A percentile compares a stretch with the other conserved stretches of the same genome.
Evolutionary conservation across 1,284 basidiomycete genomes (phyloP).

Genomic region (Rhodotorula sp.): DNA sequence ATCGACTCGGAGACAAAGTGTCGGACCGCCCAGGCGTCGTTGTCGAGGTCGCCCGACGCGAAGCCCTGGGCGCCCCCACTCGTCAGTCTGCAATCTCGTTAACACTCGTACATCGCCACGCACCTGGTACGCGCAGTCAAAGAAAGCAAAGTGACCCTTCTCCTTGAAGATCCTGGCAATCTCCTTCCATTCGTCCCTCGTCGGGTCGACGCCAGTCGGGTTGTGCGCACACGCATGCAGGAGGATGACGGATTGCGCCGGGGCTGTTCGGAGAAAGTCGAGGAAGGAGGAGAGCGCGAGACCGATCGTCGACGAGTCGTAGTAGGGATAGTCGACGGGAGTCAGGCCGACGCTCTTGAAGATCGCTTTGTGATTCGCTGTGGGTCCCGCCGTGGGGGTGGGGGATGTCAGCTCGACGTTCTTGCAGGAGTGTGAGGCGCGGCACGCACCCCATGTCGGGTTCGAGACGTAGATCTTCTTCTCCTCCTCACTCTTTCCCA

Average conservation of each 20-base stretch:
- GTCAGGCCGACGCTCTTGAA: constrained; percentile 78
- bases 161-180: constrained; percentile 72
- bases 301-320: constrained; percentile 83
- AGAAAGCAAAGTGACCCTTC: constrained; percentile 84
- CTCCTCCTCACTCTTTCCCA: constrained; percentile 51
- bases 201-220: constrained; percentile 94
- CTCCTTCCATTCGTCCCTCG: constrained; percentile 78
- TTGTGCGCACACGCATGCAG: constrained; percentile 87
- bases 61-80: constrained; percentile 41
- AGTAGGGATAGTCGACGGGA: constrained; percentile 81
- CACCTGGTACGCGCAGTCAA: constrained; percentile 96
- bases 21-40: constrained; percentile 91
- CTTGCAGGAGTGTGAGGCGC: not conserved
- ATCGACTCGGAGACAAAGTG: constrained; percentile 76
- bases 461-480: constrained; percentile 77
- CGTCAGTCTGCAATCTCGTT: not conserved
- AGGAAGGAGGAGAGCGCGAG: constrained; percentile 78
- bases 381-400: not conserved
- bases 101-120: constrained; percentile 48
- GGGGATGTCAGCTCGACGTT: not conserved
- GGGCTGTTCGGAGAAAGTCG: constrained; percentile 62
- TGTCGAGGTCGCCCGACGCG: constrained; percentile 80
- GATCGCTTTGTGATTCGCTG: constrained; percentile 88
- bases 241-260: constrained; percentile 76
- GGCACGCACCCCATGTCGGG: constrained; percentile 81